A percentile compares a stretch with the other conserved stretches of the same genome.
Evolutionary conservation across 106 monocot species (phyloP).

Genomic region (Dendrobium chrysotoxum): DNA sequence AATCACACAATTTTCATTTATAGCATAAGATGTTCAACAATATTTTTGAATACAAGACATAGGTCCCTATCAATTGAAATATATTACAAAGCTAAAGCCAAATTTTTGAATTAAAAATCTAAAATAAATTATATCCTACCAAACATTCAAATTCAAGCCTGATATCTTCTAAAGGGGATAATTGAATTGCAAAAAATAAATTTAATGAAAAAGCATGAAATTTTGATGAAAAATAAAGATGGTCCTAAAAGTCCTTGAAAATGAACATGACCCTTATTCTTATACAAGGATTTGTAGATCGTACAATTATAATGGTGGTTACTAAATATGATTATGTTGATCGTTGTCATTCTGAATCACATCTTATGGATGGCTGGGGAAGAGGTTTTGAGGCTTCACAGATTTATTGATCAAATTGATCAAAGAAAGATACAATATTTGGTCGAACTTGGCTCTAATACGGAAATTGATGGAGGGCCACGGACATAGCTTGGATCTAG

Average conservation of each 20-base stretch:
- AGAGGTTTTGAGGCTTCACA: background rate
- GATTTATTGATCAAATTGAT: background rate
- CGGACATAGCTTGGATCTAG: background rate
- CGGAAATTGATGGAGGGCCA: background rate
- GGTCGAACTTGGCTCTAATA: background rate
- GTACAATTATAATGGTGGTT: no score
- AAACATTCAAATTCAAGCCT: background rate
- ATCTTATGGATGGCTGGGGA: no score
- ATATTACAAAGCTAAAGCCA: background rate
- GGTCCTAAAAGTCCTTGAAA: no score
- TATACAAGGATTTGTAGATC: no score
- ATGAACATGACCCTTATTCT: no score
- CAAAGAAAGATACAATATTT: background rate
- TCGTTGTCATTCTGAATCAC: no score
- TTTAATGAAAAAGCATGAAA: no score
- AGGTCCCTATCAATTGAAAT: no score
- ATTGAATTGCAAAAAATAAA: background rate
- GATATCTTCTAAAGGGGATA: background rate
- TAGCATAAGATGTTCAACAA: background rate
- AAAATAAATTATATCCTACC: background rate
- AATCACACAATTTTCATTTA: no score
- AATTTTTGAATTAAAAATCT: background rate
- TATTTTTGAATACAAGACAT: no score
- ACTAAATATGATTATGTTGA: no score
- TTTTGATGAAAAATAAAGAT: no score